Evolutionary conservation across 805 yeast genomes (phyloP).

Genomic region (Zygotorulaspora danielsina): DNA sequence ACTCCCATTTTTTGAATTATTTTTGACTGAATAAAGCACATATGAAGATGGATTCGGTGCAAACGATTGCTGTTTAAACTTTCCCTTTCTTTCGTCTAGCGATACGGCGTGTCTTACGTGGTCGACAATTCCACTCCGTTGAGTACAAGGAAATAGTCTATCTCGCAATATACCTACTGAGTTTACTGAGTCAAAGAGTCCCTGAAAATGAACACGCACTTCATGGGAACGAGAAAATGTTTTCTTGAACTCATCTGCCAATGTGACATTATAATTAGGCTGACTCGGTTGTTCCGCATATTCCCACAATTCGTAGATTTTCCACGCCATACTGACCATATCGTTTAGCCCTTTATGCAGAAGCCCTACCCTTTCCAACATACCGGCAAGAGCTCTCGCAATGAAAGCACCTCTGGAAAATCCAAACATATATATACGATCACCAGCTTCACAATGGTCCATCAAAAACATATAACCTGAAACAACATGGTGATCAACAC

Average conservation of each 20-base stretch:
- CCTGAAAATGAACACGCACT: conserved; percentile 53
- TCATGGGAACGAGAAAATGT: conserved; percentile 46
- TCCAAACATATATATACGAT: conserved; percentile 53
- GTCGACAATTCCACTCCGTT: conserved; percentile 46
- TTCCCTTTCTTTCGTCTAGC: conserved; percentile 61
- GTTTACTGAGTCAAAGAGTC: conserved; percentile 65
- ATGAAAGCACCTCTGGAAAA: conserved; percentile 63
- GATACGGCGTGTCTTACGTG: conserved; percentile 67
- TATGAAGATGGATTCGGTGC: conserved; percentile 41
- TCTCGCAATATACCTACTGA: conserved; percentile 61
- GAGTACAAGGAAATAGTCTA: conserved; percentile 54
- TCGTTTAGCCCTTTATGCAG: conserved; percentile 52
- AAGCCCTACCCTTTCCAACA: conserved; percentile 62
- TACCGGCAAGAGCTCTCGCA: conserved; percentile 60
- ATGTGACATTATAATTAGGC: conserved; percentile 41
- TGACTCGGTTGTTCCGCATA: conserved; percentile 53
- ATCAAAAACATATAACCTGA: conserved; percentile 54
- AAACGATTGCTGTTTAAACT: conserved; percentile 55
- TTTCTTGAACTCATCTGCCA: conserved; percentile 49
- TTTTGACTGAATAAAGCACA: conserved; percentile 13
- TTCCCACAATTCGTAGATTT: conserved; percentile 55
- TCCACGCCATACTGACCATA: conserved; percentile 59
- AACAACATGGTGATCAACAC: conserved; percentile 53
- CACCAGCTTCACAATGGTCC: conserved; percentile 46
- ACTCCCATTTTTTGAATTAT: neutral